A percentile compares a stretch with the other conserved stretches of the same genome.
phyloP scores from a whole-genome alignment of 768 basidiomycete species.

The Hygrophoropsis aurantiaca region DNA sequence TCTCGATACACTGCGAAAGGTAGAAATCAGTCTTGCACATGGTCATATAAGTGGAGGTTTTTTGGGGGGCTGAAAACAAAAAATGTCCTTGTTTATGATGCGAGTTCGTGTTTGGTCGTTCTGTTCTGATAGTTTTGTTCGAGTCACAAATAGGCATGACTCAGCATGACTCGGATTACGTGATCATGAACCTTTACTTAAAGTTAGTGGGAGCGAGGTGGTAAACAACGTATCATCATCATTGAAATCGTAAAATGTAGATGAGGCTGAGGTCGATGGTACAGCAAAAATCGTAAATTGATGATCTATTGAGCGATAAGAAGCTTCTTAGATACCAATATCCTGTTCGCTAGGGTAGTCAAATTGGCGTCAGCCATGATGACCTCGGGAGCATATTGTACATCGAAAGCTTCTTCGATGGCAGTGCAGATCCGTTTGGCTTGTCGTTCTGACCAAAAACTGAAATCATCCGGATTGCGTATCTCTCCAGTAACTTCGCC shows the following conservation, averaged over 20 bases:
- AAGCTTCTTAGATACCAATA: conserved; percentile 74
- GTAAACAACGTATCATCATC: too few relatives aligned
- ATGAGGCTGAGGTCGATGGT: too few relatives aligned
- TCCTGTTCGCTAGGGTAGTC: conserved; percentile 77
- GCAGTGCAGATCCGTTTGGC: conserved; percentile 84
- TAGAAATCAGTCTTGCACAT: conserved; percentile 54
- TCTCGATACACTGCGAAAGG: conserved; percentile 48
- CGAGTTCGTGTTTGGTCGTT: too few relatives aligned
- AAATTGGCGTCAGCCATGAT: conserved; percentile 94
- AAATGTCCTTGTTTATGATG: too few relatives aligned
- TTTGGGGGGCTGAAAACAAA: too few relatives aligned
- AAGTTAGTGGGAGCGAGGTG: too few relatives aligned
- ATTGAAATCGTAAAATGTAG: too few relatives aligned
- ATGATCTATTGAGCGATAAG: conserved; percentile 25
- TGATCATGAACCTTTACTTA: too few relatives aligned
- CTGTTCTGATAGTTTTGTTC: too few relatives aligned
- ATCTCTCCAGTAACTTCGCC: conserved; percentile 30
- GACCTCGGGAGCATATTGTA: conserved; percentile 89
- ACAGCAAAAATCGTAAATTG: too few relatives aligned
- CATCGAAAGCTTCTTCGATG: conserved; percentile 78
- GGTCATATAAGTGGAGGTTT: background rate
- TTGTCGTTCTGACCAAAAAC: conserved; percentile 89
- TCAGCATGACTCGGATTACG: too few relatives aligned
- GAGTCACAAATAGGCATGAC: too few relatives aligned
- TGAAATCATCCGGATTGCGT: conserved; percentile 88